Base-by-base conservation (phyloP, 192 early-diverging fungal genomes). In the Umbelopsis ramanniana region DNA sequence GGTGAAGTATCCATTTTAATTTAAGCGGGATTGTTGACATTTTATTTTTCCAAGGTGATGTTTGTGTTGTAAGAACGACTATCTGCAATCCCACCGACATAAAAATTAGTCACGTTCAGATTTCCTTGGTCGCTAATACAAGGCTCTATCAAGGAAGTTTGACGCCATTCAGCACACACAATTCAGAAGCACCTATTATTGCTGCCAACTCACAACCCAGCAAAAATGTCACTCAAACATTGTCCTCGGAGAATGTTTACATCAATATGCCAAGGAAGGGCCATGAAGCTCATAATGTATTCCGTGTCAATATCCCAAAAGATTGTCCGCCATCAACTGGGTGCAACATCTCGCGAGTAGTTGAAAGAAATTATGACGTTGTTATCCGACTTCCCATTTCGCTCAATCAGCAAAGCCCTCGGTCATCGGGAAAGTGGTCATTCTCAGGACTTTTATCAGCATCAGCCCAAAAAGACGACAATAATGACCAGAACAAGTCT, bases 261-360 rank as follows among this genome's bases (percentile, higher is more conserved):
- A 66, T 72, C 17, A 68, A 69, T 8, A 74, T 79, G 29, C 66
- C 77, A 68, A 74, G 69, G 17, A 50, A 74, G 21, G 52, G 69
- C 0, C 68, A 38, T 7, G 47, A 70, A 29, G 67, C 66, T 14
- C 69, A 71, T 14, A 40, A 53, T 11, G 74, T 74, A 1, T 37
- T 79, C 14, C 69, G 45, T 0, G 54, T 79, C 26, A n/a, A 21
- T 14, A 69, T 79, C 6, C 73, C 77, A 22, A 43, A 60, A 10
- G 29, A 74, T 45, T 68, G 70, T 24, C 35, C 70, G 7, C 77
- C 77, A 21, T 37, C 77, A 17, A 54, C 67, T n/a, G 43, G 46
- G 8, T 52, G 63, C 17, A 50, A 78, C n/a, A 33, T 78, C n/a
- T 68, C 72, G 21, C 54, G 68, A 52, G 54, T 54, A 12, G 38